Evolutionary conservation across 2,329 filamentous ascomycete species (phyloP).

Genomic region (Paracorniculantispora psalliotae): DNA sequence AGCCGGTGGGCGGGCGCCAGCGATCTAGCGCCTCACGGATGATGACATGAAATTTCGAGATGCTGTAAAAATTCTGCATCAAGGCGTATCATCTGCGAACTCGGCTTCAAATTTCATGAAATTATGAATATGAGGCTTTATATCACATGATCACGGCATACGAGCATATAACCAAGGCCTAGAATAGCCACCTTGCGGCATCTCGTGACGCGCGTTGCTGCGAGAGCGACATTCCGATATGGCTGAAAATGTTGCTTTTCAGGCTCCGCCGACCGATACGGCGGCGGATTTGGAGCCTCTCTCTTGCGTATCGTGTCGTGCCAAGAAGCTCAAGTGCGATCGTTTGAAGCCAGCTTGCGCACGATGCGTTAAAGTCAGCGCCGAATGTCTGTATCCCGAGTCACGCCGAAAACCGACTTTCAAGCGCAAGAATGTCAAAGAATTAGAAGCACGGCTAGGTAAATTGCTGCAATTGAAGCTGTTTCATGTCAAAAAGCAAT

Average conservation of each 20-base stretch:
- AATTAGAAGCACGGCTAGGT: constrained; percentile 84
- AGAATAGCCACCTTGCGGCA: neutral
- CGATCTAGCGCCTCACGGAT: constrained; percentile 2
- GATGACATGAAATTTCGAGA: neutral
- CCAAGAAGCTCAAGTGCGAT: constrained; percentile 84
- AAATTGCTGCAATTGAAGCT: constrained; percentile 24
- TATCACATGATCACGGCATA: neutral
- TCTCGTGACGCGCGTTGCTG: neutral
- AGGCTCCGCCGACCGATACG: neutral
- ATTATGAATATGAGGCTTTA: neutral
- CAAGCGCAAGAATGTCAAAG: constrained; percentile 85
- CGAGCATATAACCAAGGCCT: neutral
- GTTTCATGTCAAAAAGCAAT: neutral
- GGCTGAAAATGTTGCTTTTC: neutral
- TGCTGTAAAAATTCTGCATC: neutral
- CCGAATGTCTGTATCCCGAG: constrained; percentile 84
- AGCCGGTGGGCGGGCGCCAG: neutral
- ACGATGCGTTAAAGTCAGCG: constrained; percentile 69
- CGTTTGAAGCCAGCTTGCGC: constrained; percentile 72
- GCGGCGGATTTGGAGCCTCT: constrained; percentile 43
- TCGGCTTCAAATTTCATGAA: neutral
- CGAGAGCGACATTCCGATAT: neutral
- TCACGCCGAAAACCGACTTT: constrained; percentile 82
- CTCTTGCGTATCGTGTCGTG: constrained; percentile 78
- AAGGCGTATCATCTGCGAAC: neutral